These are phyloP conservation scores for Penicillium rolfsii DNA, from an alignment of 2,329 filamentous ascomycete species.

Conservation along the genomic window DNA sequence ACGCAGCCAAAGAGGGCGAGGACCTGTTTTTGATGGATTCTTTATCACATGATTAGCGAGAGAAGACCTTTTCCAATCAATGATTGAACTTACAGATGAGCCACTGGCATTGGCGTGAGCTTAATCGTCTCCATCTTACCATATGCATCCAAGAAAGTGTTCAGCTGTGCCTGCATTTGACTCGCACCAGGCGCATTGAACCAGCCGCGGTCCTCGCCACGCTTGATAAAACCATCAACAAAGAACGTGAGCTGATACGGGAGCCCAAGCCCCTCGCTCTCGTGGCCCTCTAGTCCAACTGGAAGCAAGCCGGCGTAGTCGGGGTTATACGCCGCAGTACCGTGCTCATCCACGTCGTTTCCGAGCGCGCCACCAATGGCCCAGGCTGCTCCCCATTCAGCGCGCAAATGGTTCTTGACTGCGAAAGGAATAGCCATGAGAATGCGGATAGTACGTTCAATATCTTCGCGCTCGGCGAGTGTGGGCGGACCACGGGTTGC, in stretches of 20 bases:
- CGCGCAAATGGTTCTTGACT: constrained; percentile 66
- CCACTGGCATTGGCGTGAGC: constrained; percentile 66
- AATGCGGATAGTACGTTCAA: constrained; percentile 62
- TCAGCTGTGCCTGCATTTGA: constrained; percentile 62
- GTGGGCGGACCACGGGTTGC: constrained; percentile 36
- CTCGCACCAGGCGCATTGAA: constrained; percentile 63
- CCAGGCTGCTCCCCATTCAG: constrained; percentile 61
- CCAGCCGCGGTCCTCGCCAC: constrained; percentile 60
- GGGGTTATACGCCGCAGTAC: constrained; percentile 41
- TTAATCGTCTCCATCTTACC: constrained; percentile 68
- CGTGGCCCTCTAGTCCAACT: constrained; percentile 55
- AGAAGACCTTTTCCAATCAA: too few relatives aligned
- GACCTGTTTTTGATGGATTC: constrained; percentile 67
- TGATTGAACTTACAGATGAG: constrained; percentile 53
- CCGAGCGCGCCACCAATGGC: constrained; percentile 32
- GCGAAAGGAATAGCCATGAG: constrained; percentile 66
- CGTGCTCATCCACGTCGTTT: constrained; percentile 37
- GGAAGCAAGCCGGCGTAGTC: constrained; percentile 59
- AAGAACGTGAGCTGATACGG: constrained; percentile 65
- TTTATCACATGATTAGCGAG: not conserved
- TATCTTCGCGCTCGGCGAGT: constrained; percentile 55
- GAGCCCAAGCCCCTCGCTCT: constrained; percentile 62
- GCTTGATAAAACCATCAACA: constrained; percentile 63
- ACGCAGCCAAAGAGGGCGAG: constrained; percentile 64
- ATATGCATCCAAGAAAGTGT: constrained; percentile 60